These are phyloP conservation scores for Cucurbita moschata DNA, from an alignment of 306 rosid genomes.

Conservation along the genomic window DNA sequence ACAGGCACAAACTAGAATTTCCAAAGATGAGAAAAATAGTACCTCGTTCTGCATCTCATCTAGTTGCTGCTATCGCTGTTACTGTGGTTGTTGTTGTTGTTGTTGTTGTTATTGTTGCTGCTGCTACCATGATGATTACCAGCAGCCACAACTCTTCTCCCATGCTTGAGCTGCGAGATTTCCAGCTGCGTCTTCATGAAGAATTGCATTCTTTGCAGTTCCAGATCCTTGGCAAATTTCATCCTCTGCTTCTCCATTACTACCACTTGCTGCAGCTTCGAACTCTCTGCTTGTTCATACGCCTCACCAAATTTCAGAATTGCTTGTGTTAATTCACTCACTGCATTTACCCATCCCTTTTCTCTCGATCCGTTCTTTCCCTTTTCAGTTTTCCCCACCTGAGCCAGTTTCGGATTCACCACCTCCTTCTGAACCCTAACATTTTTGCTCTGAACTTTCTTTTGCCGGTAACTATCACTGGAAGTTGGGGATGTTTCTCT, in stretches of 20 bases:
- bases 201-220: slow-evolving; percentile 92
- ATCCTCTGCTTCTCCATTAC: slow-evolving; percentile 99
- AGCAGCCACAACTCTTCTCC: slow-evolving; percentile 37
- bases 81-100: slow-evolving; percentile 20
- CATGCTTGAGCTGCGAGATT: slow-evolving; percentile 76
- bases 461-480: slow-evolving; percentile 48
- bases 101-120: slow-evolving; percentile 20
- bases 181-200: slow-evolving; percentile 89
- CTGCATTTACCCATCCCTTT: slow-evolving; percentile 50
- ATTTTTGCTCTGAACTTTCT: slow-evolving; percentile 36
- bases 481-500: slow-evolving; percentile 52
- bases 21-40: slow-evolving; percentile 1
- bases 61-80: slow-evolving; percentile 61
- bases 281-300: slow-evolving; percentile 77
- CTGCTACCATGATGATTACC: slow-evolving; percentile 33
- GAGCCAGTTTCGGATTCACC: slow-evolving; percentile 10
- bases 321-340: slow-evolving; percentile 73
- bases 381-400: slow-evolving; percentile 7
- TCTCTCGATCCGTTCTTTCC: slow-evolving; percentile 17
- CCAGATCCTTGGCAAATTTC: slow-evolving; percentile 78
- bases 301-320: slow-evolving; percentile 85
- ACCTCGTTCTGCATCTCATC: slow-evolving; percentile 3
- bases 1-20: slow-evolving; percentile 14
- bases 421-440: slow-evolving; percentile 19
- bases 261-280: slow-evolving; percentile 75